Evolutionary conservation across 2,329 filamentous ascomycete species (phyloP).

Genomic region (Epichloe scottii): DNA sequence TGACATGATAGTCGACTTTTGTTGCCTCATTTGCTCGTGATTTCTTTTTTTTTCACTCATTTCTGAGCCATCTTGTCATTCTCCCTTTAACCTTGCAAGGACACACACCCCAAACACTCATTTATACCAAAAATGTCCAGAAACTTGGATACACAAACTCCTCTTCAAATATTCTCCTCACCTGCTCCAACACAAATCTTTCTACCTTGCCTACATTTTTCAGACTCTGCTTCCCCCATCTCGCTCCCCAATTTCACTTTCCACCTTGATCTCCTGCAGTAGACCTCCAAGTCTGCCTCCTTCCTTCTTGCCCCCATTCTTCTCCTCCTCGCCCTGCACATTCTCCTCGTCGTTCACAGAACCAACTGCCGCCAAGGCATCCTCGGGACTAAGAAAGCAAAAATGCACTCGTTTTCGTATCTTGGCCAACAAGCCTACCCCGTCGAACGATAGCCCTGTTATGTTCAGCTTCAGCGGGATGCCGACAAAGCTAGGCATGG

Average conservation of each 20-base stretch:
- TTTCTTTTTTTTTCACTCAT: neutral
- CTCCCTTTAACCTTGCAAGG: too few species aligned
- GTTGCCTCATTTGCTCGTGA: neutral
- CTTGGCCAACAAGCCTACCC: constrained; percentile 81
- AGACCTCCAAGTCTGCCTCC: constrained; percentile 51
- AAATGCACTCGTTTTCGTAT: constrained; percentile 85
- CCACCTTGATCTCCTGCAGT: constrained; percentile 84
- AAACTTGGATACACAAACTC: constrained; percentile 98
- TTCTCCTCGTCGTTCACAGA: constrained; percentile 26
- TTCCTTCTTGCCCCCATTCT: constrained; percentile 15
- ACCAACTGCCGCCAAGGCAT: constrained; percentile 63
- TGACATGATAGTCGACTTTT: constrained; percentile 20
- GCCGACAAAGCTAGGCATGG: constrained; percentile 95
- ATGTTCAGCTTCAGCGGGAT: constrained; percentile 92
- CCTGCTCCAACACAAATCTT: constrained; percentile 91
- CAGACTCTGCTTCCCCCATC: constrained; percentile 87
- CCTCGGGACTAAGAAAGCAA: constrained; percentile 86
- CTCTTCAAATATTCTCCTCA: constrained; percentile 93
- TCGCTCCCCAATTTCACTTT: constrained; percentile 92
- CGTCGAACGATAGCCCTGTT: constrained; percentile 88
- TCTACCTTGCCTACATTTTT: constrained; percentile 99
- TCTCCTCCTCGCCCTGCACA: constrained; percentile 10
- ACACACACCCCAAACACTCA: neutral
- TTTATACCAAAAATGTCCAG: constrained; percentile 85
- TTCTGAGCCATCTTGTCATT: neutral